phyloP scores from a whole-genome alignment of 2,329 filamentous ascomycete genomes.

The Phialophora macrospora region DNA sequence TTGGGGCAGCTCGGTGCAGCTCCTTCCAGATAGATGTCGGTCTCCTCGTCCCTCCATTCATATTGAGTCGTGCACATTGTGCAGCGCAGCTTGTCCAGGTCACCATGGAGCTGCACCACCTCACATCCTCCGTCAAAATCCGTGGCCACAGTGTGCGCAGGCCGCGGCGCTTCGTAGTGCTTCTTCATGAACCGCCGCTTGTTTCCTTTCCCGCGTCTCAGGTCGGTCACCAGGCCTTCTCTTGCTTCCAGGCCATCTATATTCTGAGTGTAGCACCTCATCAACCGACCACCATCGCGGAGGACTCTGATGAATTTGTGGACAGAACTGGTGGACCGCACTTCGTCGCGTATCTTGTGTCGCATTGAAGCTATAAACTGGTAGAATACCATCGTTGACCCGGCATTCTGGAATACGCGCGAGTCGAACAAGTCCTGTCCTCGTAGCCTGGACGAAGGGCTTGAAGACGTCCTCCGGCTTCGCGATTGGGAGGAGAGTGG shows the following conservation, averaged over 20 bases:
- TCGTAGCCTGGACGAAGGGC: slow-evolving; percentile 58
- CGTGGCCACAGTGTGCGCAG: slow-evolving; percentile 28
- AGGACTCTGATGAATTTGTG: slow-evolving; percentile 72
- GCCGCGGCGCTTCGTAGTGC: slow-evolving; percentile 39
- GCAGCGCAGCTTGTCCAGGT: slow-evolving; percentile 68
- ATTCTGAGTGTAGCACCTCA: slow-evolving; percentile 76
- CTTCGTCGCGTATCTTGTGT: slow-evolving; percentile 64
- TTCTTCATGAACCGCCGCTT: slow-evolving; percentile 64
- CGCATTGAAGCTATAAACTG: slow-evolving; percentile 71
- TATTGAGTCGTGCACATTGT: slow-evolving; percentile 45
- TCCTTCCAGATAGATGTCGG: slow-evolving; percentile 57
- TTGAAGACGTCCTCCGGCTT: slow-evolving; percentile 46
- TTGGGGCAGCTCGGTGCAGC: slow-evolving; percentile 70
- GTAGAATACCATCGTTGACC: slow-evolving; percentile 72
- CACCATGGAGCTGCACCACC: slow-evolving; percentile 71
- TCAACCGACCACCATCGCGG: slow-evolving; percentile 69
- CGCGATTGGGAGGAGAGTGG: slow-evolving; percentile 49
- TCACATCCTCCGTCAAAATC: slow-evolving; percentile 48
- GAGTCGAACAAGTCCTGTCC: slow-evolving; percentile 74
- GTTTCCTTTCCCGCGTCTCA: slow-evolving; percentile 66
- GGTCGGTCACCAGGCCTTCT: slow-evolving; percentile 68
- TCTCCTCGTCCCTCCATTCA: slow-evolving; percentile 57
- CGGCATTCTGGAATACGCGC: slow-evolving; percentile 70
- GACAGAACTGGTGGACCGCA: slow-evolving; percentile 64
- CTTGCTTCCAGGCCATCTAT: slow-evolving; percentile 75